Percentiles rank a stretch among this genome's conserved stretches.
phyloP scores from a whole-genome alignment of 371 early-diverging fungal genomes.

The Circinella umbellata region DNA sequence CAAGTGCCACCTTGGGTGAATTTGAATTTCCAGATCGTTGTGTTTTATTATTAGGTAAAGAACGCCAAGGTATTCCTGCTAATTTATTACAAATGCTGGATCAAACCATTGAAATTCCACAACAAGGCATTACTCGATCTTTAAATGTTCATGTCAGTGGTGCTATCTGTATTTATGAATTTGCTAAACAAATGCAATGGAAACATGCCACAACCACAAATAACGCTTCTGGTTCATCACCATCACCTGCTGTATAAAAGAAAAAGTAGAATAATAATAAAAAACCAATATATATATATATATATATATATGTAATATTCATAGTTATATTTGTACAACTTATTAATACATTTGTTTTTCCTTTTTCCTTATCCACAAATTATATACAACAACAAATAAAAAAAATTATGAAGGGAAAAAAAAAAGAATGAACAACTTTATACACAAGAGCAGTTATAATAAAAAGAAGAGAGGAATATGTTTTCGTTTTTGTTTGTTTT shows the following conservation, averaged over 20 bases:
- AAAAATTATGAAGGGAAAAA: neutral
- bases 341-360: too few species aligned
- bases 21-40: conserved; percentile 64
- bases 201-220: conserved; percentile 10
- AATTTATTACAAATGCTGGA: conserved; percentile 61
- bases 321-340: too few species aligned
- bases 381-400: neutral
- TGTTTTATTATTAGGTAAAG: conserved; percentile 60
- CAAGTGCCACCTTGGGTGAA: conserved; percentile 54
- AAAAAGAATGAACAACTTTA: neutral
- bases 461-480: neutral
- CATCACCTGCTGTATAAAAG: neutral
- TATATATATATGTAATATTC: too few species aligned
- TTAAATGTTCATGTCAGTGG: conserved; percentile 74
- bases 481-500: neutral
- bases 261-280: too few species aligned
- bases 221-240: neutral
- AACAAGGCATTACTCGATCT: conserved; percentile 65
- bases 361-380: too few species aligned
- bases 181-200: conserved; percentile 60
- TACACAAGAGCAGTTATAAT: neutral
- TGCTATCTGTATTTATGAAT: conserved; percentile 65
- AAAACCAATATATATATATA: too few species aligned
- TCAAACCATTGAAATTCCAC: conserved; percentile 67
- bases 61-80: conserved; percentile 64